Percentiles rank a stretch among this genome's conserved stretches.
phyloP scores from a whole-genome alignment of 2,329 filamentous ascomycete species.

The Cordyceps pruinosa region DNA sequence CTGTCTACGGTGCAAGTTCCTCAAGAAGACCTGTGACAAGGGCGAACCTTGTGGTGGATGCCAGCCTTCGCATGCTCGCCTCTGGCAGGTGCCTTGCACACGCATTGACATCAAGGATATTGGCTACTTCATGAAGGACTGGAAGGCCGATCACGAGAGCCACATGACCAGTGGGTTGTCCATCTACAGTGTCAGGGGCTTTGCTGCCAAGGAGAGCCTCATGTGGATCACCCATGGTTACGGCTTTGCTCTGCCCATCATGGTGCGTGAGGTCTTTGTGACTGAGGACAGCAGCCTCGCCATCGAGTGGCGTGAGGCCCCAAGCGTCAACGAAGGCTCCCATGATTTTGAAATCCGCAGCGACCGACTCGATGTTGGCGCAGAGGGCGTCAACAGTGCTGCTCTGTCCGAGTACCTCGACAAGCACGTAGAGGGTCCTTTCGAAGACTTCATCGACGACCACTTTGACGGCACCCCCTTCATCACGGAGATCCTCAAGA shows the following conservation, averaged over 20 bases:
- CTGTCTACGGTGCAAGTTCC: slow-evolving; percentile 92
- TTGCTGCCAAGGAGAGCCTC: slow-evolving; percentile 56
- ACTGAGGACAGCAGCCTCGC: slow-evolving; percentile 88
- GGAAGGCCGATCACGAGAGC: slow-evolving; percentile 93
- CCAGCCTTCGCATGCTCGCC: slow-evolving; percentile 86
- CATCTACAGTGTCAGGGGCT: slow-evolving; percentile 90
- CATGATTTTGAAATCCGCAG: slow-evolving; percentile 81
- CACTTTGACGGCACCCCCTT: slow-evolving; percentile 95
- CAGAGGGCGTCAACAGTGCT: slow-evolving; percentile 75
- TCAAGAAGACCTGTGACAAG: slow-evolving; percentile 99
- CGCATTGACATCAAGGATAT: slow-evolving; percentile 99
- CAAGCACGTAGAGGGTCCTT: slow-evolving; percentile 85
- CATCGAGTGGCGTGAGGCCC: slow-evolving; percentile 86
- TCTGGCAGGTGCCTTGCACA: slow-evolving; percentile 97
- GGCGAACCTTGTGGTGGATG: slow-evolving; percentile 93
- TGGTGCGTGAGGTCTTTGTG: slow-evolving; percentile 88
- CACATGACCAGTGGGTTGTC: slow-evolving; percentile 83
- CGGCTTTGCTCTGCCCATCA: slow-evolving; percentile 85
- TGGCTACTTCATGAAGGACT: slow-evolving; percentile 98
- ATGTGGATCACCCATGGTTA: slow-evolving; percentile 97
- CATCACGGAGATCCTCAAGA: slow-evolving; percentile 93
- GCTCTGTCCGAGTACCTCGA: slow-evolving; percentile 88
- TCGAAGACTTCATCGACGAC: slow-evolving; percentile 89
- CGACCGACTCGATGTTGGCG: slow-evolving; percentile 80
- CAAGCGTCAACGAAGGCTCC: slow-evolving; percentile 59